These are phyloP conservation scores for Aspergillus pseudoviridinutans DNA, from an alignment of 2,329 filamentous ascomycete genomes.

Conservation along the genomic window DNA sequence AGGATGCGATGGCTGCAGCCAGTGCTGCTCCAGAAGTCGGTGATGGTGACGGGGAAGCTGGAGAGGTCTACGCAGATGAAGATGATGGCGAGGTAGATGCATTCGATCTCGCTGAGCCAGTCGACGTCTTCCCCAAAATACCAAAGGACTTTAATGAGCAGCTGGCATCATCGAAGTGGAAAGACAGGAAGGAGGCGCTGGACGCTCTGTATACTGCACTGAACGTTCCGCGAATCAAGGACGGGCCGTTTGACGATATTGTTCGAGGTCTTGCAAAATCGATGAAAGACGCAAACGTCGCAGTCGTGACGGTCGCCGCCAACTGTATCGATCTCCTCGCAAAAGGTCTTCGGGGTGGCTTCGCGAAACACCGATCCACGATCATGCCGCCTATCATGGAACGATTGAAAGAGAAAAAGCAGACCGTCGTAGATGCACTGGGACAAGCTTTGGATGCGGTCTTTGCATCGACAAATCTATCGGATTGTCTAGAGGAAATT, in stretches of 20 bases:
- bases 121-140: slow-evolving; percentile 79
- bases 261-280: slow-evolving; percentile 81
- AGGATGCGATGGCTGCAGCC: slow-evolving; percentile 73
- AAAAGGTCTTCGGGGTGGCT: slow-evolving; percentile 74
- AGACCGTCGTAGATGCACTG: slow-evolving; percentile 79
- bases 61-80: slow-evolving; percentile 56
- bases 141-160: slow-evolving; percentile 79
- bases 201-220: slow-evolving; percentile 73
- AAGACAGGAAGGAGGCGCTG: slow-evolving; percentile 91
- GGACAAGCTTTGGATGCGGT: slow-evolving; percentile 75
- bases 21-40: slow-evolving; percentile 57
- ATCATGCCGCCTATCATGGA: slow-evolving; percentile 92
- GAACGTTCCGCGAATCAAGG: slow-evolving; percentile 87
- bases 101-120: slow-evolving; percentile 77
- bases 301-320: slow-evolving; percentile 87
- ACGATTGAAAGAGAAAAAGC: slow-evolving; percentile 95
- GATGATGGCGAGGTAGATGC: slow-evolving; percentile 68
- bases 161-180: slow-evolving; percentile 91
- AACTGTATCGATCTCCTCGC: slow-evolving; percentile 88
- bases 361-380: slow-evolving; percentile 72
- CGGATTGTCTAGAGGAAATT: slow-evolving; percentile 89
- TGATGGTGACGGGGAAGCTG: slow-evolving; percentile 54
- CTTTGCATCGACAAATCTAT: slow-evolving; percentile 63
- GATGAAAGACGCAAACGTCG: slow-evolving; percentile 98
- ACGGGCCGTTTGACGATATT: slow-evolving; percentile 81